Percentiles rank a stretch among this genome's conserved stretches.
phyloP scores from a whole-genome alignment of 257 asterid species.

The Lantana camara region DNA sequence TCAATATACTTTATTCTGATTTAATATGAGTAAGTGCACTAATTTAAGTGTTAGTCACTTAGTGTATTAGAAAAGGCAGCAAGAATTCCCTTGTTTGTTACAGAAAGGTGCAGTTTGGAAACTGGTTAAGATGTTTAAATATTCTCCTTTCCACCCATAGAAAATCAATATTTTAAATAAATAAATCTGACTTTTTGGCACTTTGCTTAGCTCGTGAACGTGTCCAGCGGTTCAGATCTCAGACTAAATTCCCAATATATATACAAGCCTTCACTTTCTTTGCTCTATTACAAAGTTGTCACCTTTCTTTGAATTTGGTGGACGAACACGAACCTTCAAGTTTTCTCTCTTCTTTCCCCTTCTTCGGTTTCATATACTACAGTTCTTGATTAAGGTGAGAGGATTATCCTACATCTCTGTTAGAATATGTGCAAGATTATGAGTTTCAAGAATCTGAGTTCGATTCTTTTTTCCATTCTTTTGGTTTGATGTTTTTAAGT shows the following conservation, averaged over 20 bases:
- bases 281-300: background rate
- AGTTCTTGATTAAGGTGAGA: constrained; percentile 1
- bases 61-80: background rate
- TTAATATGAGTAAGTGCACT: background rate
- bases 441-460: no score
- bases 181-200: background rate
- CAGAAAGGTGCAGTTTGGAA: background rate
- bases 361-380: background rate
- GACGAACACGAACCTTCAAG: background rate
- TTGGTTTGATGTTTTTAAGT: no score
- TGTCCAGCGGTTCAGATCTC: background rate
- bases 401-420: background rate
- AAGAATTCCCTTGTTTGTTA: background rate
- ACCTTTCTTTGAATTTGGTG: background rate
- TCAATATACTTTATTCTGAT: background rate
- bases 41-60: background rate
- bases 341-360: background rate
- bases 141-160: background rate
- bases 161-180: background rate
- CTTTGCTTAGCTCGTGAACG: background rate
- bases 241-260: background rate
- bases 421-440: no score
- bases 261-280: background rate
- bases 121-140: background rate
- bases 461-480: no score